These are phyloP conservation scores for Phytophthora capsici DNA, from an alignment of 352 stramenopile species.

Conservation along the genomic window DNA sequence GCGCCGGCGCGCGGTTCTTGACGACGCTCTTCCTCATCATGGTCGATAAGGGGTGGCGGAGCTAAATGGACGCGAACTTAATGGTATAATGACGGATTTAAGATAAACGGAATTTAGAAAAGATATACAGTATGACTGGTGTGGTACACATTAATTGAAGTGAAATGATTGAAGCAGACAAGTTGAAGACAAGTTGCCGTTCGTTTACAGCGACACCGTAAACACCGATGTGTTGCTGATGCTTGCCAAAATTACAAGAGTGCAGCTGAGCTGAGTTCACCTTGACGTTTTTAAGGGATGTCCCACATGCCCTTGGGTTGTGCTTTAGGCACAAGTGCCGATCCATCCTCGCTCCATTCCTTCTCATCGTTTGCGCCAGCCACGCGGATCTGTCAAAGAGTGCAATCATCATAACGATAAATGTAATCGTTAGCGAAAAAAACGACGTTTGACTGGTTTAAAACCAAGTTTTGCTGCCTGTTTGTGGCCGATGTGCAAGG, in stretches of 20 bases:
- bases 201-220: neutral
- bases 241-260: neutral
- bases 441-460: no score
- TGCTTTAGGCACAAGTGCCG: neutral
- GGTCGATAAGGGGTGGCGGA: neutral
- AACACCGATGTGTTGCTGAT: slow-evolving; percentile 4
- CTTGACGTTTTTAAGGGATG: neutral
- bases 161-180: neutral
- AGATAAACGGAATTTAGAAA: neutral
- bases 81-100: neutral
- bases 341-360: slow-evolving; percentile 12
- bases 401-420: no score
- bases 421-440: no score
- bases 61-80: slow-evolving; percentile 19
- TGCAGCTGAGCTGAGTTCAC: slow-evolving; percentile 16
- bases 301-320: slow-evolving; percentile 7
- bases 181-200: neutral
- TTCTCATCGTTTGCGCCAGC: slow-evolving; percentile 16
- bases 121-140: slow-evolving; percentile 3
- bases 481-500: slow-evolving; percentile 11
- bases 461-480: neutral
- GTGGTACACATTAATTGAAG: slow-evolving; percentile 7
- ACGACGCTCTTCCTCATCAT: slow-evolving; percentile 91
- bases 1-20: slow-evolving; percentile 98
- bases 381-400: no score